Evolutionary conservation across 805 yeast genomes (phyloP).

Genomic region (Candida easanensis): DNA sequence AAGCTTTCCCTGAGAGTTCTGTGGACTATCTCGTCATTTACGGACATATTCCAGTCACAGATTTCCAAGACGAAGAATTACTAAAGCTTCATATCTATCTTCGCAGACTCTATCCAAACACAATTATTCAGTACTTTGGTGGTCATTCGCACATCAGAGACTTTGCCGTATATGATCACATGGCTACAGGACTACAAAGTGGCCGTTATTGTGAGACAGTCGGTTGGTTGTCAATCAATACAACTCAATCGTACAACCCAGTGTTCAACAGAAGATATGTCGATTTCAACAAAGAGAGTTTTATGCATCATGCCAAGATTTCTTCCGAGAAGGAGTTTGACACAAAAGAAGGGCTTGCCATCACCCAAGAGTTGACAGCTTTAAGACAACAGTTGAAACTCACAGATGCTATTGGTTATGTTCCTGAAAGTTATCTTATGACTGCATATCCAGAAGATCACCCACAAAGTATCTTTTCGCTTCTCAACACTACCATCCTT

Average conservation of each 20-base stretch:
- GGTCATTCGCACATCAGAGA: constrained; percentile 95
- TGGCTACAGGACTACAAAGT: constrained; percentile 79
- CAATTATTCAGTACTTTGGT: constrained; percentile 81
- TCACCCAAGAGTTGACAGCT: constrained; percentile 42
- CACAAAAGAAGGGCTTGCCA: constrained; percentile 51
- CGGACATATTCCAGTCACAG: constrained; percentile 75
- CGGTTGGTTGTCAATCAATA: constrained; percentile 74
- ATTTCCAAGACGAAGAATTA: constrained; percentile 33
- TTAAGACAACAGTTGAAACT: constrained; percentile 50
- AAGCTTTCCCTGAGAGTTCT: constrained; percentile 33
- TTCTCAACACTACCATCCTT: constrained; percentile 57
- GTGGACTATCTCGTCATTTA: constrained; percentile 68
- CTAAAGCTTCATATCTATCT: constrained; percentile 39
- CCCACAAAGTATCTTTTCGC: constrained; percentile 51
- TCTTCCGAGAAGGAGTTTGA: constrained; percentile 36
- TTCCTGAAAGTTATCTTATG: constrained; percentile 64
- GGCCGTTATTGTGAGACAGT: constrained; percentile 92
- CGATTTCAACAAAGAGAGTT: constrained; percentile 76
- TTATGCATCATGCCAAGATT: constrained; percentile 53
- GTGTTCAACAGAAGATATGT: constrained; percentile 64
- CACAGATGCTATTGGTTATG: constrained; percentile 57
- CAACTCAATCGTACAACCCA: constrained; percentile 18
- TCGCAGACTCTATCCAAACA: constrained; percentile 56
- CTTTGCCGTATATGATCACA: constrained; percentile 62
- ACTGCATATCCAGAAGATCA: constrained; percentile 64